Base-by-base conservation (phyloP, 2,329 filamentous ascomycete genomes). In the Trichoderma arundinaceum region DNA sequence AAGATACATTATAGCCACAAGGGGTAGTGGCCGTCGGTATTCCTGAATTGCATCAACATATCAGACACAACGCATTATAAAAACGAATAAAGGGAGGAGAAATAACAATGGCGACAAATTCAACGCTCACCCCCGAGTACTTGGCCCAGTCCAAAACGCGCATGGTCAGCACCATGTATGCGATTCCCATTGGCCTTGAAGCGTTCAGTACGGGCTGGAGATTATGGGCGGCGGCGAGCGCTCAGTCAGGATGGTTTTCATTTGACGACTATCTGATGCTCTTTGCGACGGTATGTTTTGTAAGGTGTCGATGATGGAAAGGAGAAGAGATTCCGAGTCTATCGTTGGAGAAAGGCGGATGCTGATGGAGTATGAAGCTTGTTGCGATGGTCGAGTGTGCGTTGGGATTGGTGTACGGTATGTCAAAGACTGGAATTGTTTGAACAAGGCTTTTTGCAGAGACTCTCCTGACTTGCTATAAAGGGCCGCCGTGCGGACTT, bases 241-340 rank as follows among this genome's bases (percentile, higher is more conserved):
- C 52, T 32, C 58, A 57, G 10, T 39, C 43, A 1, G 39, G 56
- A 7, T 17, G 59, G 32, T 53, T 59, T 46, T 38, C 62, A 1
- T 67, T 58, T 64, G 67, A 67, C 19, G 67, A 68, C 41, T 68
- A 67, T 54, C 41, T 68, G 12, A 68, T 68, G 65, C 66, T 68
- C 15, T 67, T 62, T 56, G 62, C 65, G 22, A 66, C 65, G 57
- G 66, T 68, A 65, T 46, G 67, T 35, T 15, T 15, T 33, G 10
- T 15, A 22, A 19, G 13, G 7, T 22, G n/a, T 5, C 12, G 22
- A 28, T 54, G 13, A 12, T 17, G 22, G n/a, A 13, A 35, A 41
- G n/a, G 2, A 17, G 15, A 28, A 28, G 22, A 28, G 22, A 28
- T 28, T 28, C 4, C 22, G 4, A 28, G 2, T 48, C 13, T 1